These are phyloP conservation scores for Pichia kluyveri DNA, from an alignment of 805 yeast genomes.

Conservation along the genomic window DNA sequence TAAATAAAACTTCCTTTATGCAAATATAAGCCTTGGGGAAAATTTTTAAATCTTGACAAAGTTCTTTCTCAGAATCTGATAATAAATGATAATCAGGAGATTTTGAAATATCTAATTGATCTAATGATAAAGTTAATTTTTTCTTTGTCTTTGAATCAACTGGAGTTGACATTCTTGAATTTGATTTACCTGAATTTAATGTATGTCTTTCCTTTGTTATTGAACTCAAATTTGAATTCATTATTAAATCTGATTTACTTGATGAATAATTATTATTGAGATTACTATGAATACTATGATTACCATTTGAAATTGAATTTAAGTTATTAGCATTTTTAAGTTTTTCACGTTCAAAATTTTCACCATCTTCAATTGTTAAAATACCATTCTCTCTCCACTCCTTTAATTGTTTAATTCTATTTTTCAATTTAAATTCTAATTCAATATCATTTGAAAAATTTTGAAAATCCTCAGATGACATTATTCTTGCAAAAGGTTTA, in stretches of 20 bases:
- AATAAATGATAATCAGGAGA: slow-evolving; percentile 77
- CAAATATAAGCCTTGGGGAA: slow-evolving; percentile 92
- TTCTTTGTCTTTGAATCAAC: slow-evolving; percentile 6
- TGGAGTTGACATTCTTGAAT: slow-evolving; percentile 24
- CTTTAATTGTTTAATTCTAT: slow-evolving; percentile 81
- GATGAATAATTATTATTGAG: neutral
- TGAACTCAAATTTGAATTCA: neutral
- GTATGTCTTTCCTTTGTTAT: slow-evolving; percentile 23
- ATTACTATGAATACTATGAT: slow-evolving; percentile 4
- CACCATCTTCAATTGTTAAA: slow-evolving; percentile 73
- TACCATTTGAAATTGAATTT: slow-evolving; percentile 5
- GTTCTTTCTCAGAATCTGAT: slow-evolving; percentile 77
- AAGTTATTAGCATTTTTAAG: slow-evolving; percentile 19
- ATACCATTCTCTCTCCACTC: slow-evolving; percentile 91
- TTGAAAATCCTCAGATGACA: slow-evolving; percentile 76
- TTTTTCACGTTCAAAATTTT: slow-evolving; percentile 83
- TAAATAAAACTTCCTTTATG: slow-evolving; percentile 79
- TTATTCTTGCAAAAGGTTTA: slow-evolving; percentile 72
- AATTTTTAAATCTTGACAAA: slow-evolving; percentile 77
- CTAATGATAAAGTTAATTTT: slow-evolving; percentile 28
- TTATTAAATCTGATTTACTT: slow-evolving; percentile 8
- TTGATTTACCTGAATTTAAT: slow-evolving; percentile 22
- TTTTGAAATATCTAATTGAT: slow-evolving; percentile 60
- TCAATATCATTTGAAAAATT: slow-evolving; percentile 64
- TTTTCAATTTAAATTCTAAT: slow-evolving; percentile 69